phyloP scores from a whole-genome alignment of 2,329 filamentous ascomycete genomes.

The Verticillium isaacii region DNA sequence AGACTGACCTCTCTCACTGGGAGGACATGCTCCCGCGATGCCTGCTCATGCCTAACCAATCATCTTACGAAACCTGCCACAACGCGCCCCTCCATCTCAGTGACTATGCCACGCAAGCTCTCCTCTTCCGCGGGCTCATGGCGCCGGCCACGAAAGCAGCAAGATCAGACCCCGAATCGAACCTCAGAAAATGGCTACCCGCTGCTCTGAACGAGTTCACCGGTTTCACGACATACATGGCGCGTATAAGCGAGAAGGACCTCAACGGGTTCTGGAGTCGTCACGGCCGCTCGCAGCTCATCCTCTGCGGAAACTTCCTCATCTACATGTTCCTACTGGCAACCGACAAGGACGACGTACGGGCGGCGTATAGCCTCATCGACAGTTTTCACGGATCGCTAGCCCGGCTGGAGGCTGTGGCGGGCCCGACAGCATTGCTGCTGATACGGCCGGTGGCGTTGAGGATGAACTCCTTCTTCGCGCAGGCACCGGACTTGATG shows the following conservation, averaged over 20 bases:
- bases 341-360: conserved; percentile 26
- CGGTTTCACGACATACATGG: conserved; percentile 32
- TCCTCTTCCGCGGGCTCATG: conserved; percentile 37
- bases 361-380: conserved; percentile 28
- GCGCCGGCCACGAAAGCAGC: conserved; percentile 36
- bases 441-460: conserved; percentile 30
- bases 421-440: conserved; percentile 23
- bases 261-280: conserved; percentile 39
- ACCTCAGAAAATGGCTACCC: conserved; percentile 27
- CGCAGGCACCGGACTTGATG: conserved; percentile 21
- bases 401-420: conserved; percentile 24
- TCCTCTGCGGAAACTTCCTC: conserved; percentile 42
- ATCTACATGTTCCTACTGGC: conserved; percentile 42
- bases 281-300: conserved; percentile 36
- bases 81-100: conserved; percentile 34
- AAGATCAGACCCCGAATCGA: conserved; percentile 29
- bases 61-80: conserved; percentile 11
- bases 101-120: conserved; percentile 34
- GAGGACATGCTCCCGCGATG: conserved; percentile 29
- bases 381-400: conserved; percentile 30
- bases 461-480: conserved; percentile 34
- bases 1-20: conserved; percentile 28
- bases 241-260: conserved; percentile 25
- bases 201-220: conserved; percentile 29
- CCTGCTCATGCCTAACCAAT: conserved; percentile 18